phyloP scores from a whole-genome alignment of 2,329 filamentous ascomycete species.

The Myriosclerotinia duriaeana region DNA sequence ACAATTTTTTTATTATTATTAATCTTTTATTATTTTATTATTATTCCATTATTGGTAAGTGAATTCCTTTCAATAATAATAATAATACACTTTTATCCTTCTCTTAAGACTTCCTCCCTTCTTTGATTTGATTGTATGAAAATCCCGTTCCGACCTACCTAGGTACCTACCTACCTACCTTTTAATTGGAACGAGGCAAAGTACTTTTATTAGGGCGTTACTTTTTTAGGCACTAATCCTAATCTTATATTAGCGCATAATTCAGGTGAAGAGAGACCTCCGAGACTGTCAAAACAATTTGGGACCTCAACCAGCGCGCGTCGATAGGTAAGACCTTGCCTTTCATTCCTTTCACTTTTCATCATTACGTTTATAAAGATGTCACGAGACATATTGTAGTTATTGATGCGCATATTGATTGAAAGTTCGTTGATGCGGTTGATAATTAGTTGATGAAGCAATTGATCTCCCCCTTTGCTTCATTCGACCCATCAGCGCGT shows the following conservation, averaged over 20 bases:
- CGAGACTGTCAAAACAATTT: constrained; percentile 25
- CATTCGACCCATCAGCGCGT: constrained; percentile 22
- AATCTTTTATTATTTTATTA: background rate
- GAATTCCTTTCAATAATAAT: background rate
- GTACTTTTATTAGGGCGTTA: constrained; percentile 20
- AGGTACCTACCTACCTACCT: too few species aligned
- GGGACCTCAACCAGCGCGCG: constrained; percentile 31
- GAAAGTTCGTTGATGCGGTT: constrained; percentile 15
- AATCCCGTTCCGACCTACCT: background rate
- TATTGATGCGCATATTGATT: constrained; percentile 15
- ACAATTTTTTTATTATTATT: too few species aligned
- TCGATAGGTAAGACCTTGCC: constrained; percentile 41
- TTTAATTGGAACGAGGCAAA: constrained; percentile 8
- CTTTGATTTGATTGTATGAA: too few species aligned
- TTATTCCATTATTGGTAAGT: constrained; percentile 6
- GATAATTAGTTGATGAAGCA: constrained; percentile 27
- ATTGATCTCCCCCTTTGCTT: constrained; percentile 26
- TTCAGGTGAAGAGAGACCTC: constrained; percentile 21
- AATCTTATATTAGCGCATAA: constrained; percentile 22
- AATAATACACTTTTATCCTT: background rate
- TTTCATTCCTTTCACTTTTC: constrained; percentile 20
- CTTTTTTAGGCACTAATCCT: constrained; percentile 25
- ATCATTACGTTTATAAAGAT: constrained; percentile 24
- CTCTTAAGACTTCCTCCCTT: too few species aligned
- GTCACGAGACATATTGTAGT: constrained; percentile 20